A percentile compares a stretch with the other conserved stretches of the same genome.
Conservation (phyloP, 345 rosid genomes). For the Pseudoturritis turrita region DNA sequence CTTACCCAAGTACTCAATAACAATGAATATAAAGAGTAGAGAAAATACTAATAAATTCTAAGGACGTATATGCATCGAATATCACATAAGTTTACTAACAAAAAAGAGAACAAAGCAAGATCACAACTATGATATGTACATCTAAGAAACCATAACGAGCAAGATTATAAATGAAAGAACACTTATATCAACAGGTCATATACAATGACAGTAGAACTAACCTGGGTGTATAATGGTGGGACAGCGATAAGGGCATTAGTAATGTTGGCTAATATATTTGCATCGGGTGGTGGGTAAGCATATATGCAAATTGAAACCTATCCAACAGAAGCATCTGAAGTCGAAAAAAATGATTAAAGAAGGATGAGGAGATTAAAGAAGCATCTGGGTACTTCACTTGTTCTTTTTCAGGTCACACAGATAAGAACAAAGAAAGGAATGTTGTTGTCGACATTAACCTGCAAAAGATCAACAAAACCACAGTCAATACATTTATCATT, state of each 20-base stretch:
- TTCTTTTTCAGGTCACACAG: too few species aligned
- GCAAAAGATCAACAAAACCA: too few species aligned
- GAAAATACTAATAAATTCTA: not conserved
- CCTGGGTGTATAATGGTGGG: constrained; percentile 95
- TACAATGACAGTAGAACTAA: constrained; percentile 24
- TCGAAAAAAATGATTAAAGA: not conserved
- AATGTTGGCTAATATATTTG: constrained; percentile 91
- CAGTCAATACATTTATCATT: too few species aligned
- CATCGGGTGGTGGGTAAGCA: constrained; percentile 96
- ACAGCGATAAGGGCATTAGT: constrained; percentile 96
- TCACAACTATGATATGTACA: not conserved
- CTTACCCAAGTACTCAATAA: constrained; percentile 1
- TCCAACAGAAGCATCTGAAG: not conserved
- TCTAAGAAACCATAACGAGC: not conserved
- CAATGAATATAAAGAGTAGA: not conserved
- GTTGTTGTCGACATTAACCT: too few species aligned
- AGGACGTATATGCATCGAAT: not conserved
- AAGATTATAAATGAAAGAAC: not conserved
- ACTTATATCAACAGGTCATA: not conserved
- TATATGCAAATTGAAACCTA: constrained; percentile 50
- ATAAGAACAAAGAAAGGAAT: too few species aligned
- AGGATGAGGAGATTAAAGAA: too few species aligned
- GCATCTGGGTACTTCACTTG: too few species aligned
- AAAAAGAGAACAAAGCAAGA: not conserved
- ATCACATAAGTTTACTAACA: not conserved